These are phyloP conservation scores for Candida frijolesensis DNA, from an alignment of 1,139 yeast species.

Conservation along the genomic window DNA sequence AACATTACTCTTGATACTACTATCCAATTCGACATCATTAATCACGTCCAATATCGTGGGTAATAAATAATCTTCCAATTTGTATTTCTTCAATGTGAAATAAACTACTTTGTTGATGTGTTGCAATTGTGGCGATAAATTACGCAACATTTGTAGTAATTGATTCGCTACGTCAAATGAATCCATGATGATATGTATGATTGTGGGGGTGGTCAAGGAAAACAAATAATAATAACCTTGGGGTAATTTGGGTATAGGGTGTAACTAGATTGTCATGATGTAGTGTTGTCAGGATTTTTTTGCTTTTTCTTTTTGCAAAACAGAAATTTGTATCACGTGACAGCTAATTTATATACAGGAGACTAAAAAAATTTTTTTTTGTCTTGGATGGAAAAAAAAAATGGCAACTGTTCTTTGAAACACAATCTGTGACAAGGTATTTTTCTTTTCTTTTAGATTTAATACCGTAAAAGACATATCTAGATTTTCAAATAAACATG, in stretches of 20 bases:
- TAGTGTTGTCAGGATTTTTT: neutral
- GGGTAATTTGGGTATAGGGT: neutral
- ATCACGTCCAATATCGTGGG: conserved; percentile 71
- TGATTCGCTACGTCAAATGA: conserved; percentile 77
- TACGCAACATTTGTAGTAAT: conserved; percentile 61
- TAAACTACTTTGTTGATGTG: conserved; percentile 57
- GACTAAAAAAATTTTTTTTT: conserved; percentile 1
- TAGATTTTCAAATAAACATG: conserved; percentile 26
- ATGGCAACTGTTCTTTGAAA: conserved; percentile 3
- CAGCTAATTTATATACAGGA: neutral
- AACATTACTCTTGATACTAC: conserved; percentile 66
- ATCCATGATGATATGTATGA: conserved; percentile 51
- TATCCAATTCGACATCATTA: conserved; percentile 46
- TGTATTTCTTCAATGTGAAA: conserved; percentile 61
- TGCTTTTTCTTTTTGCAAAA: neutral
- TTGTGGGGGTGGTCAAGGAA: neutral
- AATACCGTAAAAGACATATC: neutral
- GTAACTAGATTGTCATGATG: neutral
- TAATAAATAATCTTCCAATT: conserved; percentile 70
- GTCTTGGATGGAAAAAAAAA: neutral
- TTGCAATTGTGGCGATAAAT: conserved; percentile 64
- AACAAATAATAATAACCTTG: neutral
- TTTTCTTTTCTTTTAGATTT: conserved; percentile 2
- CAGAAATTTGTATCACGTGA: conserved; percentile 1
- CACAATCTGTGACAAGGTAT: conserved; percentile 2